Percentiles rank a stretch among this genome's conserved stretches.
phyloP scores from a whole-genome alignment of 2,329 filamentous ascomycete genomes.

The Pseudopyrenochaeta lycopersici region DNA sequence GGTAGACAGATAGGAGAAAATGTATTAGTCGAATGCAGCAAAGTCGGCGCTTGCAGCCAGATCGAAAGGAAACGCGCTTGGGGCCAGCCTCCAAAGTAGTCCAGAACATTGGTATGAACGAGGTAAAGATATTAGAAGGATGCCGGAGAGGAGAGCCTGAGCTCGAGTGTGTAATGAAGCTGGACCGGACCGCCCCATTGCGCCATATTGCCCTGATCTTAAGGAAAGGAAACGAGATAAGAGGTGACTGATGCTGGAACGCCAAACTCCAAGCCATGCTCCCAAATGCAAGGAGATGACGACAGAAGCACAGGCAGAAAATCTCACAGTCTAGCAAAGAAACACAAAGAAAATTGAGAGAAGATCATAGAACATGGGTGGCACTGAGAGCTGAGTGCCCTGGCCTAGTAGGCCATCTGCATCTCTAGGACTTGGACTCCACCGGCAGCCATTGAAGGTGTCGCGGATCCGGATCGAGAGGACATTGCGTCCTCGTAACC shows the following conservation, averaged over 20 bases:
- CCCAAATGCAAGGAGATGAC: slow-evolving; percentile 42
- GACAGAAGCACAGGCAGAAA: slow-evolving; percentile 21
- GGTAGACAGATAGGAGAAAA: slow-evolving; percentile 26
- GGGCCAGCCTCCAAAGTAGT: slow-evolving; percentile 50
- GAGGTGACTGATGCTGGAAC: slow-evolving; percentile 23
- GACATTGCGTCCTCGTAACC: slow-evolving; percentile 87
- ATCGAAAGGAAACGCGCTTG: slow-evolving; percentile 40
- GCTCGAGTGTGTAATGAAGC: slow-evolving; percentile 44
- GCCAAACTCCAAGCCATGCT: slow-evolving; percentile 48
- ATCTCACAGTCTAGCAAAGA: slow-evolving; percentile 43
- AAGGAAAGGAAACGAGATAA: slow-evolving; percentile 21
- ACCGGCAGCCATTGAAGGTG: slow-evolving; percentile 52
- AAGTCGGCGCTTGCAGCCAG: slow-evolving; percentile 27
- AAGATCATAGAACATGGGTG: slow-evolving; percentile 28
- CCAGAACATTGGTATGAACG: slow-evolving; percentile 48
- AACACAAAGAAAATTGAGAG: slow-evolving; percentile 25
- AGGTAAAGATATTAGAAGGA: slow-evolving; percentile 49
- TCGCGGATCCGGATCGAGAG: slow-evolving; percentile 54
- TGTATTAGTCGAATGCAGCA: slow-evolving; percentile 37
- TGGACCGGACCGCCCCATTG: slow-evolving; percentile 46
- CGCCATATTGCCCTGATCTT: slow-evolving; percentile 45
- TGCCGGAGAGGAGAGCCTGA: slow-evolving; percentile 43
- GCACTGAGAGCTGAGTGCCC: slow-evolving; percentile 1
- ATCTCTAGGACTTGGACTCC: slow-evolving; percentile 53
- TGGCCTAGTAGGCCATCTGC: slow-evolving; percentile 53